These are phyloP conservation scores for Vaccinium darrowii DNA, from an alignment of 148 eudicot species.

Conservation along the genomic window DNA sequence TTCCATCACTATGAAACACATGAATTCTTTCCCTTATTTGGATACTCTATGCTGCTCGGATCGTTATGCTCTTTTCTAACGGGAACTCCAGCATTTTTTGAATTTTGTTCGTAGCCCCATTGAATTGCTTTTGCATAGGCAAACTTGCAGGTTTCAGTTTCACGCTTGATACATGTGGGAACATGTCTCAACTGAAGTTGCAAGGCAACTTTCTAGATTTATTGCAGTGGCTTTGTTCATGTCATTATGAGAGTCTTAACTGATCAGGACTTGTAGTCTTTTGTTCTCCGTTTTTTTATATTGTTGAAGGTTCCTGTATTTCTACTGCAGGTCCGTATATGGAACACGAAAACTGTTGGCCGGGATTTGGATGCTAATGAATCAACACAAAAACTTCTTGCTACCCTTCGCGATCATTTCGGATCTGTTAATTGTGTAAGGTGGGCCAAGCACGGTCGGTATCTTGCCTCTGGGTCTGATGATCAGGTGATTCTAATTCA, in stretches of 20 bases:
- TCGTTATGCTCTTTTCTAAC: background rate
- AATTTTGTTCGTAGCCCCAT: background rate
- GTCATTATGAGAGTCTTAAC: background rate
- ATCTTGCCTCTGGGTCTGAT: slow-evolving; percentile 94
- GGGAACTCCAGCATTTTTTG: background rate
- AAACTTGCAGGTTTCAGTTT: background rate
- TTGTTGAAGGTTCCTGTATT: slow-evolving; percentile 2
- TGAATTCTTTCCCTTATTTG: background rate
- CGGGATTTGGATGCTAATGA: slow-evolving; percentile 55
- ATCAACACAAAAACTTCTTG: slow-evolving; percentile 67
- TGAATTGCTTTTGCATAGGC: background rate
- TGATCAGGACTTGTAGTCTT: background rate
- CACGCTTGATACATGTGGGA: background rate
- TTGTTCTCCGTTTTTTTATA: background rate
- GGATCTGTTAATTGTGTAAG: slow-evolving; percentile 98
- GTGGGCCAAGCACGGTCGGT: slow-evolving; percentile 91
- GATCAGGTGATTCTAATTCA: slow-evolving; percentile 89
- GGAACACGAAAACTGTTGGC: slow-evolving; percentile 79
- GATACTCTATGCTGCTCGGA: background rate
- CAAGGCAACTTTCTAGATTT: background rate
- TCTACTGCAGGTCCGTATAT: slow-evolving; percentile 72
- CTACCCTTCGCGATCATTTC: slow-evolving; percentile 94
- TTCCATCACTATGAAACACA: background rate
- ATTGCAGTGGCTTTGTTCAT: background rate
- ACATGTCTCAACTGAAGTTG: background rate